Percentiles rank a stretch among this genome's conserved stretches.
These are phyloP conservation scores for Knufia fluminis DNA, from an alignment of 2,329 filamentous ascomycete genomes.

Conservation along the genomic window DNA sequence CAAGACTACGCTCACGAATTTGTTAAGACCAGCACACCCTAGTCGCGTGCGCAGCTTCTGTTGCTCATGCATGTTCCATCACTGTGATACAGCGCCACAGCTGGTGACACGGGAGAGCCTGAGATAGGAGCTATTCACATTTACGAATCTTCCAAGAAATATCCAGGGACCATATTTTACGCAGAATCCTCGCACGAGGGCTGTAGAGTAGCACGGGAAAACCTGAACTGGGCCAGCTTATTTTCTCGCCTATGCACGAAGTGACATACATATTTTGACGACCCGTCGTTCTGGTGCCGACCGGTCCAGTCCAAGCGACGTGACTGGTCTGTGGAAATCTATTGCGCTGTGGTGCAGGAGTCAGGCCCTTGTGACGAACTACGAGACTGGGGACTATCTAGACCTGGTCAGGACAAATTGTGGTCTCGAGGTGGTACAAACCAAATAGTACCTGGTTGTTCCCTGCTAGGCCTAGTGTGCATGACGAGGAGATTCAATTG, in stretches of 20 bases:
- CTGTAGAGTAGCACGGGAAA: not conserved
- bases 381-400: not conserved
- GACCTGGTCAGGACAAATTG: conserved; percentile 3
- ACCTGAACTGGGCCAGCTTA: conserved; percentile 1
- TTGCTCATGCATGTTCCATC: conserved; percentile 9
- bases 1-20: not conserved
- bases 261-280: not conserved
- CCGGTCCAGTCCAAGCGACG: not conserved
- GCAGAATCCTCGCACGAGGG: conserved; percentile 2
- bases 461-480: not conserved
- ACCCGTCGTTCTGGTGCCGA: conserved; percentile 1
- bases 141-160: not conserved
- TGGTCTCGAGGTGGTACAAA: conserved; percentile 2
- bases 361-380: not conserved
- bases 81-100: conserved; percentile 2
- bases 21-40: not conserved
- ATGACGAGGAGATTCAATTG: not conserved
- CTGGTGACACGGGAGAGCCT: conserved; percentile 1
- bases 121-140: not conserved
- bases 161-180: not conserved
- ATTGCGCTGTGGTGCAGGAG: not conserved
- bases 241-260: conserved; percentile 6
- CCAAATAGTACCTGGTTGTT: conserved; percentile 1
- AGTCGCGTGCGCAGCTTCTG: not conserved
- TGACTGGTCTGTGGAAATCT: not conserved